Evolutionary conservation across 805 yeast genomes (phyloP), one percentile per base, ranked within the genome.

Genomic region (Groenewaldozyma salmanticensis): DNA sequence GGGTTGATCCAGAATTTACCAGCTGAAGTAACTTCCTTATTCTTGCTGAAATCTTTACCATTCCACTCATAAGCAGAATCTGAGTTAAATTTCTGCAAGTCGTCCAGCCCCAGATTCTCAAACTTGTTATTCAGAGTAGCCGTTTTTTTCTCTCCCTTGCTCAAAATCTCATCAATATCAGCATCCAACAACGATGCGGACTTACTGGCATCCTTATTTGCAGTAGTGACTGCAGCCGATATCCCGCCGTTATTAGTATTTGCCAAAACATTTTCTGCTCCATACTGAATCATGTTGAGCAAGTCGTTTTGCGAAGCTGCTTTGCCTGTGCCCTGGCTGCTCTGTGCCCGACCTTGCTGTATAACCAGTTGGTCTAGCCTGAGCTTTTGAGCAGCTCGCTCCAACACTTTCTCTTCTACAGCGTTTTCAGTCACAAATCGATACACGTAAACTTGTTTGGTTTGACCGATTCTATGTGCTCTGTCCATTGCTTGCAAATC

Each of bases 401-500:
- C 97, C 46, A 90, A 71, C 11, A 90, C 96, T 53, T 90, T 90
- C 59, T 90, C 98, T 57, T 90, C 98, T 52, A 90, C 85, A 1
- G 97, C 95, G 62, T 85, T 78, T 57, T 90, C 97, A 2, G 96
- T 90, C 21, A 90, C 94, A 64, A 90, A 85, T 50, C 98, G 68
- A 59, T 74, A 90, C 16, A 90, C 97, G 52, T 79, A 74, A 5
- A 90, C 98, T 65, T 90, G 98, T 57, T 90, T 90, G 59, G 84
- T 90, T 60, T 88, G 97, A 16, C 97, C 97, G 57, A 88, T 88
- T 68, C 97, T 77, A 58, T 88, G 97, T 1, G 96, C 97, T 57
- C 97, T 74, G 60, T 90, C 97, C 97, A 88, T 88, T 1, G 96
- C 96, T 64, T 88, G 97, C 53, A 88, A 68, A 68, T 88, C 97